phyloP scores from a whole-genome alignment of 768 basidiomycete species.

The Boletus tomentosulus region DNA sequence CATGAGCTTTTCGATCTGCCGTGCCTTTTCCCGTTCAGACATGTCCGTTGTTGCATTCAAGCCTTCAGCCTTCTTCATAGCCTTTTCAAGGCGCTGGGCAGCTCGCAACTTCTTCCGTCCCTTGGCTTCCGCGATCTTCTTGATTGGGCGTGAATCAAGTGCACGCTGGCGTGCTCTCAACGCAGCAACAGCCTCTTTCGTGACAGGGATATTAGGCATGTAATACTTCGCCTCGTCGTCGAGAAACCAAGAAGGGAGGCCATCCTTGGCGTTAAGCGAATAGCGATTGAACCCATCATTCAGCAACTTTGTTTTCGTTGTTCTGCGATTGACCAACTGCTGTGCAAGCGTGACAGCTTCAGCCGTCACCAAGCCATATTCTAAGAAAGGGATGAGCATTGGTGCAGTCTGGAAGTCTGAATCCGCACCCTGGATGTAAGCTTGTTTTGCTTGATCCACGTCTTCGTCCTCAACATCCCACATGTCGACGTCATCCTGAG shows the following conservation, averaged over 20 bases:
- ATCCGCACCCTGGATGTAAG: slow-evolving; percentile 61
- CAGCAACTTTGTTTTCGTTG: slow-evolving; percentile 81
- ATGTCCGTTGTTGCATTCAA: slow-evolving; percentile 85
- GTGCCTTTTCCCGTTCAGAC: slow-evolving; percentile 93
- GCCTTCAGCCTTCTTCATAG: slow-evolving; percentile 94
- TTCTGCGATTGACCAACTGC: slow-evolving; percentile 85
- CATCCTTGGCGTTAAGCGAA: slow-evolving; percentile 88
- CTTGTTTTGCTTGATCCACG: slow-evolving; percentile 62
- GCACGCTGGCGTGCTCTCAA: slow-evolving; percentile 89
- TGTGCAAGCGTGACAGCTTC: slow-evolving; percentile 93
- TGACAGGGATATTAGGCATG: slow-evolving; percentile 93
- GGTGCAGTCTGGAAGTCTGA: background rate
- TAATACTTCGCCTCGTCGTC: slow-evolving; percentile 94
- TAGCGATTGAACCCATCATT: slow-evolving; percentile 96
- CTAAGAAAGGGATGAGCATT: slow-evolving; percentile 37
- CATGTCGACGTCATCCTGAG: slow-evolving; percentile 53
- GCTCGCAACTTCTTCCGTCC: slow-evolving; percentile 94
- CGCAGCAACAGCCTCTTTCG: slow-evolving; percentile 87
- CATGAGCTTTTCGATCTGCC: slow-evolving; percentile 91
- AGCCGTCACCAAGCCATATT: slow-evolving; percentile 75
- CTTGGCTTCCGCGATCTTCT: slow-evolving; percentile 98
- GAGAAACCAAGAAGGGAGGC: slow-evolving; percentile 91
- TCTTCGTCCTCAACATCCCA: slow-evolving; percentile 84
- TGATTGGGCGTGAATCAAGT: slow-evolving; percentile 94
- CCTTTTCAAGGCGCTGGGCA: slow-evolving; percentile 79